Evolutionary conservation across 768 basidiomycete species (phyloP), one percentile per base, ranked within the genome.

Genomic region (Termitomyces sp.): DNA sequence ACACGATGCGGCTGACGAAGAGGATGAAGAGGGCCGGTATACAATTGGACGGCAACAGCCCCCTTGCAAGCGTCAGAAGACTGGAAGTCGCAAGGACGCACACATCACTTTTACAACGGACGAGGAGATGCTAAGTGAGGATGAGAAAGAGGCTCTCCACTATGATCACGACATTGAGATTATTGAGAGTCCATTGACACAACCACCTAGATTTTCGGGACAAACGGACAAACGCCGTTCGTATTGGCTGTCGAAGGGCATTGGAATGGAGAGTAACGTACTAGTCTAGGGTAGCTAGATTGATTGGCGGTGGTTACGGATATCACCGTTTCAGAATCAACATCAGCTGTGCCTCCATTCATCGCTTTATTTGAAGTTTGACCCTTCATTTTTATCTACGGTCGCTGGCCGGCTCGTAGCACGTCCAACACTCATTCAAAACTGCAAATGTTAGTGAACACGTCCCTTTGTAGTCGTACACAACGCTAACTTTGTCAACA

Each of bases 11-110:
- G 65, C 64, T 3, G 66, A 58, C 22, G 67, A 72, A 41, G 68
- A 73, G 14, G 78, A 81, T n/a, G 85, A 83, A 55, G 74, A 71
- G 3, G 85, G 86, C 42, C 77, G 81, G 51, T 85, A 85, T 65
- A 70, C 70, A 53, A 82, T 84, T 34, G 30, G 51, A 17, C 40
- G 51, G 21, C 34, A 42, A 54, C 76, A 75, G 53, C 77, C 76
- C 10, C 71, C 77, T 12, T 73, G 68, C 63, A 81, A 83, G 63
- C 75, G 77, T 42, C 70, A 73, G 52, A 74, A 67, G 57, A 76
- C 69, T 15, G 79, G 72, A n/a, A 72, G 59, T 41, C 56, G 60
- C 49, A 70, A 71, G 53, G 72, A 76, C 64, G 58, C 54, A 8
- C 73, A 75, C 58, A 72, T 77, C 65, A 81, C 78, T 53, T 53